Conservation (phyloP, 768 basidiomycete species). For the Serendipita sp. region DNA sequence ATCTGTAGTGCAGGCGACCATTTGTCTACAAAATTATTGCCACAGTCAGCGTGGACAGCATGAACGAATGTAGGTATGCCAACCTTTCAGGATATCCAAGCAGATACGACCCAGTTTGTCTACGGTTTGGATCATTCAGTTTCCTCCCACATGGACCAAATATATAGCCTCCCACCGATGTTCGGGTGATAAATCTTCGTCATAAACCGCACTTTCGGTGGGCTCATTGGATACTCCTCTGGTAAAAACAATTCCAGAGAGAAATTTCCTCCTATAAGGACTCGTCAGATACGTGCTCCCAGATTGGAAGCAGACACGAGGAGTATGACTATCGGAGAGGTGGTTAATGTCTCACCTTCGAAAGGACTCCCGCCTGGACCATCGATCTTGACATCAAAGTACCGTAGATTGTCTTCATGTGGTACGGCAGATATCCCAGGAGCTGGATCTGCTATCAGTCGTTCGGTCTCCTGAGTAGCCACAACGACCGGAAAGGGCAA, state of each 20-base stretch:
- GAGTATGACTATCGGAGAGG: neutral
- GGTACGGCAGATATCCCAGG: conserved; percentile 92
- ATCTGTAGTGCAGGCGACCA: conserved; percentile 99
- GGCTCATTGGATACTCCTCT: conserved; percentile 99
- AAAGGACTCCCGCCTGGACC: conserved; percentile 94
- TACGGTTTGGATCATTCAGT: conserved; percentile 19
- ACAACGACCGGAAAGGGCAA: neutral
- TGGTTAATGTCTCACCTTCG: conserved; percentile 37
- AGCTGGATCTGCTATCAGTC: conserved; percentile 88
- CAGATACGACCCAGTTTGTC: conserved; percentile 99
- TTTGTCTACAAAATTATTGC: conserved; percentile 46
- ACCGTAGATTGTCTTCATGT: conserved; percentile 93
- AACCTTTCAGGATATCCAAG: conserved; percentile 92
- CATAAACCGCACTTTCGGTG: conserved; percentile 93
- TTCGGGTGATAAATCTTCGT: conserved; percentile 99
- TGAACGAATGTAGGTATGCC: conserved; percentile 10
- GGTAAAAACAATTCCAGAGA: conserved; percentile 95
- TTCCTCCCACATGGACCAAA: neutral
- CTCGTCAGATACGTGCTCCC: conserved; percentile 4
- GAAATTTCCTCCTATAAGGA: conserved; percentile 63
- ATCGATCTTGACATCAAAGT: conserved; percentile 95
- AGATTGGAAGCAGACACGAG: neutral
- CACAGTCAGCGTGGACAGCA: neutral
- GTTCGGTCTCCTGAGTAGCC: conserved; percentile 72
- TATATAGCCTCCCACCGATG: conserved; percentile 55